Base-by-base conservation (phyloP, 208 protist species). In the Trypanosoma scelopori region DNA sequence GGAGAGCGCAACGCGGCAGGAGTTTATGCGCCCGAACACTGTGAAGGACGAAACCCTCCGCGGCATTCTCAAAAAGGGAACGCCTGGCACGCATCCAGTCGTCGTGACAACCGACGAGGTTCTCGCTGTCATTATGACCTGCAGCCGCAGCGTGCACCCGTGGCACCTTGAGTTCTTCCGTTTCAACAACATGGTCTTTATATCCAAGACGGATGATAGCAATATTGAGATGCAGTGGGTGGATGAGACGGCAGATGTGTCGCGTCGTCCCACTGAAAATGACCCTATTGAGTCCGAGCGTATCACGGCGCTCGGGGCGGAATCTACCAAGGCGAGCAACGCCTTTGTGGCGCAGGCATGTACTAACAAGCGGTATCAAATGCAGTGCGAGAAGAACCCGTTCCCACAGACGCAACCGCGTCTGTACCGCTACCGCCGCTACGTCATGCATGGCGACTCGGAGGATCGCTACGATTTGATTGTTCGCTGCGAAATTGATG, bases 191-290 rank as follows among this genome's bases (percentile, higher is more conserved):
- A 75, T 84, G 23, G 66, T 85, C 48, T 83, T 94, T 63, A 71
- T 94, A 39, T 67, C 74, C 48, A 89, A 91, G 61, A 65, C 70
- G 1, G 73, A 72, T 11, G 62, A 76, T 16, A 81, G 78, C 60
- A 80, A 70, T 32, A 72, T 92, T 47, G 86, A 93, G 20, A 82
- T 80, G 77, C 85, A 93, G 73, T 96, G 91, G 88, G 91, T 96
- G 27, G 82, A 76, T 39, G 91, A 96, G 73, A 93, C 81, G 30
- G 81, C 72, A n/a, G 61, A 69, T 32, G 74, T 83, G 7, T 63
- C 69, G 5, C 70, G 69, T 30, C 45, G 50, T 47, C 87, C 85
- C 13, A 79, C 79, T n/a, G 85, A 96, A 65, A 74, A 71, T 55
- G 84, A 87, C 42, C 64, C 74, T 11, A 68, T 72, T 37, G 58